These are phyloP conservation scores for Fusarium lyarnte DNA, from an alignment of 2,329 filamentous ascomycete species.

Conservation along the genomic window DNA sequence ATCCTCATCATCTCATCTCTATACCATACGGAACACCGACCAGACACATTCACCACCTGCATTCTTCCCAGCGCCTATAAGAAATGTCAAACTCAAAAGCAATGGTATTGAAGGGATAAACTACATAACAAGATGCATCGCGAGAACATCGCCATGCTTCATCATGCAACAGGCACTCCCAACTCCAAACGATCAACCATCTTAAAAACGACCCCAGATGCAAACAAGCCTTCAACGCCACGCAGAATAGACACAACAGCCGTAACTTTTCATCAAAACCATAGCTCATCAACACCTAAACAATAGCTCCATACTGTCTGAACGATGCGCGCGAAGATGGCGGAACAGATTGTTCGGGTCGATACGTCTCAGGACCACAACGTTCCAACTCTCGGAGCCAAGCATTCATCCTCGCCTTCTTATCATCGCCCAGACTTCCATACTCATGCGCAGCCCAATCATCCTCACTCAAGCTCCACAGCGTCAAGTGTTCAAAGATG, in stretches of 20 bases:
- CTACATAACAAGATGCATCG: conserved; percentile 1
- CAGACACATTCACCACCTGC: background rate
- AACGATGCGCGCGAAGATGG: conserved; percentile 30
- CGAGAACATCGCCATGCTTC: background rate
- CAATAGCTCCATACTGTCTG: conserved; percentile 27
- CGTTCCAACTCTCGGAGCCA: conserved; percentile 45
- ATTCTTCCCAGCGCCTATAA: too few species aligned
- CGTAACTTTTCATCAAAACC: conserved; percentile 1
- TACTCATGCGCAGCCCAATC: conserved; percentile 34
- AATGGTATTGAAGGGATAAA: conserved; percentile 17
- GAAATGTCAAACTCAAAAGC: background rate
- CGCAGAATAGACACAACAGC: conserved; percentile 5
- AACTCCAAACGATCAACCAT: conserved; percentile 15
- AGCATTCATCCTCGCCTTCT: conserved; percentile 45
- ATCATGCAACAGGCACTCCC: background rate
- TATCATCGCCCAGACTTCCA: conserved; percentile 41
- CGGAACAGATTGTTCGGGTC: conserved; percentile 27
- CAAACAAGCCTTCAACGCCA: conserved; percentile 17
- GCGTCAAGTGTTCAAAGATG: conserved; percentile 46
- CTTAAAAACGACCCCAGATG: background rate
- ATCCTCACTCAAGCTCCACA: conserved; percentile 48
- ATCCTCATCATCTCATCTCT: too few species aligned
- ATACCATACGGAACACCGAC: too few species aligned
- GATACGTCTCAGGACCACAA: conserved; percentile 16
- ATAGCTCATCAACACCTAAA: background rate